These are phyloP conservation scores for Moringa oleifera DNA, from an alignment of 345 rosid species.

Conservation along the genomic window DNA sequence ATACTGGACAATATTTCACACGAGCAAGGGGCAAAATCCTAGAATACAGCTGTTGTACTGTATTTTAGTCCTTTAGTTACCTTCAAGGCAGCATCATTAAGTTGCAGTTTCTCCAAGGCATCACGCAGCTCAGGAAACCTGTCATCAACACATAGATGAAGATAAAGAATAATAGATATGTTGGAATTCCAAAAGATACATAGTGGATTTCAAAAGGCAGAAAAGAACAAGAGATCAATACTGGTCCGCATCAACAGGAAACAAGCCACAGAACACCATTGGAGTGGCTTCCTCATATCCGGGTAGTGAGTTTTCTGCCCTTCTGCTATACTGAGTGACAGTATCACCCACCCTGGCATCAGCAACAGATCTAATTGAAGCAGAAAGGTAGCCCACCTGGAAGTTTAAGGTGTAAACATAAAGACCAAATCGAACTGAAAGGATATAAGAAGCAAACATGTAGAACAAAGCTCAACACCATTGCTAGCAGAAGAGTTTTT, in stretches of 20 bases:
- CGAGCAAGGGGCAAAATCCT: not conserved
- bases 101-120: slow-evolving; percentile 94
- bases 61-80: slow-evolving; percentile 24
- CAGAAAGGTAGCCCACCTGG: slow-evolving; percentile 95
- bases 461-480: too few species aligned
- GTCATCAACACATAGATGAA: slow-evolving; percentile 23
- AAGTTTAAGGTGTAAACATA: slow-evolving; percentile 4
- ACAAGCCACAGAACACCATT: slow-evolving; percentile 97
- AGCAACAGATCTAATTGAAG: slow-evolving; percentile 91
- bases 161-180: slow-evolving; percentile 9
- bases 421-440: not conserved
- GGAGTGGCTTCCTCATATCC: slow-evolving; percentile 99
- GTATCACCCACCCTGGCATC: slow-evolving; percentile 99
- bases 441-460: slow-evolving; percentile 3
- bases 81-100: slow-evolving; percentile 97
- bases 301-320: slow-evolving; percentile 72
- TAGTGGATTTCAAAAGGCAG: not conserved
- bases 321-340: slow-evolving; percentile 57
- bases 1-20: not conserved
- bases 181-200: slow-evolving; percentile 9
- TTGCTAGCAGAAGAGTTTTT: too few species aligned
- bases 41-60: not conserved
- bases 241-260: slow-evolving; percentile 99
- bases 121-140: slow-evolving; percentile 94
- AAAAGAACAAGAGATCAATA: slow-evolving; percentile 31